Evolutionary conservation across 2,329 filamentous ascomycete genomes (phyloP), one percentile per base, ranked within the genome.

Genomic region (Leptographium radiaticola): DNA sequence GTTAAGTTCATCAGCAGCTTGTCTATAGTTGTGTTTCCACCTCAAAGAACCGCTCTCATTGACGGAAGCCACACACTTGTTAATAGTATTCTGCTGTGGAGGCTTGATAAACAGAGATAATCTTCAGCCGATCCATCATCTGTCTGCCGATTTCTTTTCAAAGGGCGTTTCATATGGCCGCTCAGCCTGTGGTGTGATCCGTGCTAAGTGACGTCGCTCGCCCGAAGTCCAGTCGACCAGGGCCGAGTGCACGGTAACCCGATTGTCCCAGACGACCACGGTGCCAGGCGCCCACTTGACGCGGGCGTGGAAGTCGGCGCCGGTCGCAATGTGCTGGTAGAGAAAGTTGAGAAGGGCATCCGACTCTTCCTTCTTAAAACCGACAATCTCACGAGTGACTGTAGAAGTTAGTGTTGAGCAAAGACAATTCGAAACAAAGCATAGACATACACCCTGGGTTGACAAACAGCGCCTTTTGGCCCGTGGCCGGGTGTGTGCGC

Each of bases 241-340:
- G 2, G 88, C 88, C 8, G 85, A 85, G 67, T 95, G 88, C 60
- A 81, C 77, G 11, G 86, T 89, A 0, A 90, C 80, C 34, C 87
- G 75, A 70, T 91, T 93, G 66, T 93, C 88, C 87, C 87, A 94
- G 1, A 91, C 81, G 2, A 93, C 86, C 1, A 94, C 87, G 0
- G 86, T 91, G n/a, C 80, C 78, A 45, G 80, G 75, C 60, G 81
- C 81, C 88, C 88, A 94, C 66, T 84, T 86, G 50, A 95, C 76
- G 25, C 86, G 77, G 6, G 75, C 75, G 61, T 90, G 86, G 65
- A 89, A 80, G 63, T 89, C 86, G 49, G 83, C 80, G 20, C 83
- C 83, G 43, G 79, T 75, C 1, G 82, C 83, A 52, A 89, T 80
- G 62, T 89, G 86, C 62, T 88, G 79, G 65, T 83, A 89, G 16